phyloP scores from a whole-genome alignment of 2,329 filamentous ascomycete species.

The Gliomastix tumulicola region DNA sequence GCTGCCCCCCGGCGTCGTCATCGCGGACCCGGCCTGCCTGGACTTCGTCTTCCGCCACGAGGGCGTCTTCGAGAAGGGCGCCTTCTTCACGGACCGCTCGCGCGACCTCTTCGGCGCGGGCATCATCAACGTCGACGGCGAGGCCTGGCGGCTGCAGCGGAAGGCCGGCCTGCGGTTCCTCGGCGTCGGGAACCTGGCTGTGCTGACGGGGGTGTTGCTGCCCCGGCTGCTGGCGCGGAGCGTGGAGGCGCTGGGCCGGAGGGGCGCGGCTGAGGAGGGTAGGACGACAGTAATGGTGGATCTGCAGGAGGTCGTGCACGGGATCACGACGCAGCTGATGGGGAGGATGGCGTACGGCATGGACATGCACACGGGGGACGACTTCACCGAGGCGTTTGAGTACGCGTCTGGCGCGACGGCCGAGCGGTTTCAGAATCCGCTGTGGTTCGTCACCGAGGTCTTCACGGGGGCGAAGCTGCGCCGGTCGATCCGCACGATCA shows the following conservation, averaged over 20 bases:
- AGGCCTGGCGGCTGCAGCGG: constrained; percentile 55
- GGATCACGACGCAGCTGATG: constrained; percentile 59
- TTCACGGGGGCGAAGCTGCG: constrained; percentile 42
- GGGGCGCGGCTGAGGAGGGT: constrained; percentile 13
- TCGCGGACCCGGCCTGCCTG: constrained; percentile 54
- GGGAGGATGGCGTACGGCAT: constrained; percentile 64
- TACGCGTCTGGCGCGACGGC: constrained; percentile 53
- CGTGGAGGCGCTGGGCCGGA: constrained; percentile 23
- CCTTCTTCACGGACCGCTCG: constrained; percentile 52
- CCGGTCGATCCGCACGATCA: constrained; percentile 40
- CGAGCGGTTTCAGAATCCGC: constrained; percentile 57
- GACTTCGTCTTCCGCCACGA: constrained; percentile 58
- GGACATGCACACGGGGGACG: constrained; percentile 57
- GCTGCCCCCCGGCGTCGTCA: constrained; percentile 54
- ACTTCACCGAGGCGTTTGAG: constrained; percentile 55
- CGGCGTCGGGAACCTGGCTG: constrained; percentile 47
- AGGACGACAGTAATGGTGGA: constrained; percentile 30
- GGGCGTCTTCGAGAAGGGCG: constrained; percentile 52
- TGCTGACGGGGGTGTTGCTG: constrained; percentile 49
- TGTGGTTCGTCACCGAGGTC: constrained; percentile 53
- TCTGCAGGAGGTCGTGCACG: constrained; percentile 53
- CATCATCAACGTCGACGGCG: constrained; percentile 61
- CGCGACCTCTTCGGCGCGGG: constrained; percentile 60
- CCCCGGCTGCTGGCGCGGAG: constrained; percentile 43
- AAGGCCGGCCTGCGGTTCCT: constrained; percentile 56